phyloP scores from a whole-genome alignment of 1,284 basidiomycete species.

The Meira miltonrushii region DNA sequence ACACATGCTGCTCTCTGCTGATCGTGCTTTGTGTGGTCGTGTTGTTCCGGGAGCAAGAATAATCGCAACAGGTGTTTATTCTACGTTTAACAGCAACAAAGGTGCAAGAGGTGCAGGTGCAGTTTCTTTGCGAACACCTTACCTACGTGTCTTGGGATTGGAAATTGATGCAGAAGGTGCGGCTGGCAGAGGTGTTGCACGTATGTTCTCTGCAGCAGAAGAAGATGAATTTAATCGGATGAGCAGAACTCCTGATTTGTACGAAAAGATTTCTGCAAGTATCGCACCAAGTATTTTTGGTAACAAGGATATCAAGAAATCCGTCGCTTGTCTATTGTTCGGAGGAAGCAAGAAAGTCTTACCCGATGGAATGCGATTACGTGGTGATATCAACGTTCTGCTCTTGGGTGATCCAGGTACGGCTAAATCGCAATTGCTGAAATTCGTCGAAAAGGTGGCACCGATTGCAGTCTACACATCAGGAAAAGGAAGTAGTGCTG shows the following conservation, averaged over 20 bases:
- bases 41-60: slow-evolving; percentile 84
- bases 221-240: slow-evolving; percentile 93
- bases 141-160: slow-evolving; percentile 85
- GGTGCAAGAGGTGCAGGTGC: slow-evolving; percentile 56
- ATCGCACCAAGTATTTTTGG: slow-evolving; percentile 98
- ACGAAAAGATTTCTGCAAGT: slow-evolving; percentile 86
- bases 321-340: slow-evolving; percentile 87
- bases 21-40: slow-evolving; percentile 56
- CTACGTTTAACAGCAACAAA: slow-evolving; percentile 83
- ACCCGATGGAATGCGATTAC: slow-evolving; percentile 92
- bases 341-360: slow-evolving; percentile 97
- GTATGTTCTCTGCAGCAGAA: slow-evolving; percentile 83
- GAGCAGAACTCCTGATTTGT: slow-evolving; percentile 81
- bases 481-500: slow-evolving; percentile 94
- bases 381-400: slow-evolving; percentile 97
- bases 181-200: slow-evolving; percentile 61
- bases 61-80: slow-evolving; percentile 92
- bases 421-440: slow-evolving; percentile 92
- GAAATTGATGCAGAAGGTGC: slow-evolving; percentile 69
- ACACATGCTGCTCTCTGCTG: slow-evolving; percentile 87
- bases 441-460: slow-evolving; percentile 97
- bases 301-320: slow-evolving; percentile 90
- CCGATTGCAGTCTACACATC: slow-evolving; percentile 98
- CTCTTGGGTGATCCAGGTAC: slow-evolving; percentile 96
- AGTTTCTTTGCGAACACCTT: slow-evolving; percentile 85